phyloP scores from a whole-genome alignment of 208 protist species.

The Leishmania gerbilli region DNA sequence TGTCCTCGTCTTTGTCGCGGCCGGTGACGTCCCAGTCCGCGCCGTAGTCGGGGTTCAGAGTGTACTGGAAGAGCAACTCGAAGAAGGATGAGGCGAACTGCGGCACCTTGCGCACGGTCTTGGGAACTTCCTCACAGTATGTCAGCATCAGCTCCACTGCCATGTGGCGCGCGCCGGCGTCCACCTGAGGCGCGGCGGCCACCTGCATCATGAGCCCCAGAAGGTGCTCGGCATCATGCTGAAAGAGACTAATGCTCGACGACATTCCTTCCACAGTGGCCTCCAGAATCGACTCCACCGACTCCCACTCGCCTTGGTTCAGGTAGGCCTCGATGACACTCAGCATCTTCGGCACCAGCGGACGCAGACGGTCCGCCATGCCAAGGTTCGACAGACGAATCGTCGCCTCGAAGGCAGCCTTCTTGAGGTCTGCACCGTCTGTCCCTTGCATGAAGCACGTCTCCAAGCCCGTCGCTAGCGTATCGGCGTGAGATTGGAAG shows the following conservation, averaged over 20 bases:
- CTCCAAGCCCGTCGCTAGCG: conserved; percentile 50
- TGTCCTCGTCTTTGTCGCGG: conserved; percentile 61
- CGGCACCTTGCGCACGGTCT: conserved; percentile 76
- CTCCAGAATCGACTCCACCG: conserved; percentile 51
- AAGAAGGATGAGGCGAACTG: conserved; percentile 84
- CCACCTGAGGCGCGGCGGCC: conserved; percentile 55
- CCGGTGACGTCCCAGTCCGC: conserved; percentile 70
- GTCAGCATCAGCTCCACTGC: conserved; percentile 82
- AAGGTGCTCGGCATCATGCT: conserved; percentile 46
- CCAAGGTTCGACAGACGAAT: conserved; percentile 52
- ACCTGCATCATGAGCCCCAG: conserved; percentile 80
- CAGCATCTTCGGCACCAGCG: conserved; percentile 70
- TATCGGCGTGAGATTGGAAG: conserved; percentile 46
- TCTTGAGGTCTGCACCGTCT: conserved; percentile 42
- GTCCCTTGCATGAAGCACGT: conserved; percentile 46
- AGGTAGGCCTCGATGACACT: conserved; percentile 63
- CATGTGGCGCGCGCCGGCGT: conserved; percentile 63
- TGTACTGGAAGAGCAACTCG: conserved; percentile 87
- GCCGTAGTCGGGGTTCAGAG: conserved; percentile 55
- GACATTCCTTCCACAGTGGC: conserved; percentile 65
- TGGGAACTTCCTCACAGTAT: conserved; percentile 80
- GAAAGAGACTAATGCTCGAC: conserved; percentile 56
- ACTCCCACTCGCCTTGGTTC: conserved; percentile 67
- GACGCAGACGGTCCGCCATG: conserved; percentile 36
- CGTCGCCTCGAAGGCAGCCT: conserved; percentile 63